These are phyloP conservation scores for Poa annua DNA, from an alignment of 176 grass and related monocot species.

Conservation along the genomic window DNA sequence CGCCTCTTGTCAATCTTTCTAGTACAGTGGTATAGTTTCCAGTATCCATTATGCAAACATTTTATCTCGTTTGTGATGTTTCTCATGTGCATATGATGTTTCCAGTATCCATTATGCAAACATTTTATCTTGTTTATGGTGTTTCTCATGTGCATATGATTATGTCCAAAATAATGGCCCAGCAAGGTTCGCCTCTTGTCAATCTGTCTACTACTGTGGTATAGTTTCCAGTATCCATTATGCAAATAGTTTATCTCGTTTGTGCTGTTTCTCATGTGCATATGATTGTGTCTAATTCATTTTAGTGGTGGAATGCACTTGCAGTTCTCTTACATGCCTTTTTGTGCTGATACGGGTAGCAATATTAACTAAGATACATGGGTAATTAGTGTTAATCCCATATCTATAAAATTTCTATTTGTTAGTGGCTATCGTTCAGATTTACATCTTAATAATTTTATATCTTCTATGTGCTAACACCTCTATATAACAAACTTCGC, in stretches of 20 bases:
- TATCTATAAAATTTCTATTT: background rate
- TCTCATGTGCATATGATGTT: too few relatives aligned
- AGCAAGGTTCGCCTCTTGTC: background rate
- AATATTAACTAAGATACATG: background rate
- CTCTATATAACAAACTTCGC: too few relatives aligned
- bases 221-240: background rate
- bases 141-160: too few relatives aligned
- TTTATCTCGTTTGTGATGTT: background rate
- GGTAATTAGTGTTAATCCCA: background rate
- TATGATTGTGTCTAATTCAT: too few relatives aligned
- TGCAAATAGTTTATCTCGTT: background rate
- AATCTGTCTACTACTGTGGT: background rate
- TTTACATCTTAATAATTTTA: background rate
- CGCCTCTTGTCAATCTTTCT: background rate
- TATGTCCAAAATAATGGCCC: background rate
- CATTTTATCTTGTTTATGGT: too few relatives aligned
- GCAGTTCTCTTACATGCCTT: background rate
- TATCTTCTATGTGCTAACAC: background rate
- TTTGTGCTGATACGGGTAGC: background rate
- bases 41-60: background rate
- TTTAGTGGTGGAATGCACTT: background rate
- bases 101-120: too few relatives aligned
- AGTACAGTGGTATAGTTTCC: background rate
- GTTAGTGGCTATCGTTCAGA: background rate
- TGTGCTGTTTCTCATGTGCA: background rate